A percentile compares a stretch with the other conserved stretches of the same genome.
phyloP scores from a whole-genome alignment of 2,329 filamentous ascomycete species.

The Penicillium crustosum region DNA sequence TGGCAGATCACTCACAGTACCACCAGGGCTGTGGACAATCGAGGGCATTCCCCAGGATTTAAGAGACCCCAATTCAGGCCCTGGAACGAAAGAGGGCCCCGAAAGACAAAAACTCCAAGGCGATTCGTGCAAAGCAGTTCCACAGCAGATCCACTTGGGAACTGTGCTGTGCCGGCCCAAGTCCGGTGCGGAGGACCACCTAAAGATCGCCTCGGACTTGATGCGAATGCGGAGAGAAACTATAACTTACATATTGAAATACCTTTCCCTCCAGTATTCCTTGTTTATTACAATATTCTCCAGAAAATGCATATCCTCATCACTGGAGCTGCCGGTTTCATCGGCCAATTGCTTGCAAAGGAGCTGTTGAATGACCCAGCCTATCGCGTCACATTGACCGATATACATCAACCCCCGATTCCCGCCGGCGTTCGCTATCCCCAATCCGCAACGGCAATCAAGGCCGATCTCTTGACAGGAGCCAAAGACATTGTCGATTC shows the following conservation, averaged over 20 bases:
- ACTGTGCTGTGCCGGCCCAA: conserved; percentile 20
- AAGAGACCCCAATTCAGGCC: background rate
- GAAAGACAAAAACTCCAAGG: background rate
- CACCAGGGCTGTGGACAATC: background rate
- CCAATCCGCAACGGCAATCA: conserved; percentile 52
- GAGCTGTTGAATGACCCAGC: conserved; percentile 54
- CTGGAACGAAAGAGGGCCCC: background rate
- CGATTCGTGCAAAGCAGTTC: conserved; percentile 7
- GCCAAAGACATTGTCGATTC: conserved; percentile 41
- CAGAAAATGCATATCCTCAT: conserved; percentile 56
- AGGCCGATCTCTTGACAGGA: conserved; percentile 54
- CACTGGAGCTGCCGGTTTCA: conserved; percentile 64
- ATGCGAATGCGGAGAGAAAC: conserved; percentile 37
- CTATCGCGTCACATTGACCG: conserved; percentile 56
- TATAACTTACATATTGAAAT: conserved; percentile 9
- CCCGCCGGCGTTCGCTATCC: conserved; percentile 51
- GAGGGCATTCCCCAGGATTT: background rate
- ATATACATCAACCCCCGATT: conserved; percentile 55
- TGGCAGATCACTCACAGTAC: background rate
- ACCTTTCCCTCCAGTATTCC: background rate
- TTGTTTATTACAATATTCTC: background rate
- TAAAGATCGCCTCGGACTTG: conserved; percentile 34
- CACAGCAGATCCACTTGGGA: conserved; percentile 15
- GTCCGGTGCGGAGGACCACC: conserved; percentile 33
- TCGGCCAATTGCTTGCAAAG: conserved; percentile 61